Base-by-base conservation (phyloP, 176 grass and related monocot genomes). In the Aegilops longissima region DNA sequence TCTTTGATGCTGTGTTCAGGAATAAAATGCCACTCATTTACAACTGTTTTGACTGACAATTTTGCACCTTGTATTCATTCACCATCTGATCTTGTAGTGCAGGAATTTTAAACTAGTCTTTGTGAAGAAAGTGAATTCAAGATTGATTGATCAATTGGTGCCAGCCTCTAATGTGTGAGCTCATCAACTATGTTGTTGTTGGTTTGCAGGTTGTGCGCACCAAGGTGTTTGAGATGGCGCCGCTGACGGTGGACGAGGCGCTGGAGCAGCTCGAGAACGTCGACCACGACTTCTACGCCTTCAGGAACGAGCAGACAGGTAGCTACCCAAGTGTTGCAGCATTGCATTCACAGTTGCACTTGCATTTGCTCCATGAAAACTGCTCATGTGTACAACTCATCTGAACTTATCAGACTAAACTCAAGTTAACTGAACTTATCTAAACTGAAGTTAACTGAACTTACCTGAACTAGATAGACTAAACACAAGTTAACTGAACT, bases 191-290 rank as follows among this genome's bases (percentile, higher is more conserved):
- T 33, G 27, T 0, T 12, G 12, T 20, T 24, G 6, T 20, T 77
- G 17, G 3, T 24, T 59, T 77, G 87, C 88, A 95, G 93, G 93
- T 98, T 18, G 96, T 98, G 59, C 91, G 93, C 54, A 98, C 96
- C 18, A 98, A 98, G 88, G 86, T 92, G 83, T 95, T 95, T 13
- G 96, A 98, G 85, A 98, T 98, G 90, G 90, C 96, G 21, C 96
- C 93, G n/a, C 85, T 98, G 61, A 85, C 91, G 14, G 86, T 98
- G 40, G 96, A 95, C n/a, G 96, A 98, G 82, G 96, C 96, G 49
- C 85, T 91, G 47, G 88, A 98, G 73, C 96, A 98, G 86, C 80
- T 98, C 0, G 81, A 91, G 86, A 89, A 89, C 91, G 90, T 98
- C 4, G 86, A 95, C 79, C 96, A 95, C 12, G 86, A 93, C 81